These are phyloP conservation scores for Syzygium grande DNA, from an alignment of 345 rosid species.

Conservation along the genomic window DNA sequence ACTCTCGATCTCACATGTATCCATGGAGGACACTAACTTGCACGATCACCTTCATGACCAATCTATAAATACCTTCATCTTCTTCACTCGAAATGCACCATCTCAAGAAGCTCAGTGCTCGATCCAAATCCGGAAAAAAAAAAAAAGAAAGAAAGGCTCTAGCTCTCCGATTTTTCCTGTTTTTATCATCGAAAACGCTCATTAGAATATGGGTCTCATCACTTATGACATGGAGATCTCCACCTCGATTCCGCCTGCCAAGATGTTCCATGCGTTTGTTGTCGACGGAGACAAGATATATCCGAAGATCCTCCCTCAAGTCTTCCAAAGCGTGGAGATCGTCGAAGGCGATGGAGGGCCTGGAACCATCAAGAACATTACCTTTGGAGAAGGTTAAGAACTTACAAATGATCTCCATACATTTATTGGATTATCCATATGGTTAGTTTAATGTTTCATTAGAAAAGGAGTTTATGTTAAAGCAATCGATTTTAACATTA, in stretches of 20 bases:
- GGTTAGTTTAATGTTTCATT: not conserved
- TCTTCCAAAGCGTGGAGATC: slow-evolving; percentile 5
- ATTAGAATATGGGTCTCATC: slow-evolving; percentile 2
- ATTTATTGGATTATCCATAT: not conserved
- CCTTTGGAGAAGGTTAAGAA: slow-evolving; percentile 13
- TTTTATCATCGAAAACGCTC: not conserved
- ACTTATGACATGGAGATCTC: not conserved
- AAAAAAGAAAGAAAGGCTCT: not conserved
- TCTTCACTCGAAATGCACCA: not conserved
- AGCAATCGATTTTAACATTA: not conserved
- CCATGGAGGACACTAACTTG: not conserved
- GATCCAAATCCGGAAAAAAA: not conserved
- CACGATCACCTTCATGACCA: not conserved
- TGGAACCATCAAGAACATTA: slow-evolving; percentile 18
- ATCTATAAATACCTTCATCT: not conserved
- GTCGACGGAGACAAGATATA: slow-evolving; percentile 9
- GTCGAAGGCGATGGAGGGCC: slow-evolving; percentile 31
- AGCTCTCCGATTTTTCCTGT: not conserved
- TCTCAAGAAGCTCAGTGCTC: not conserved
- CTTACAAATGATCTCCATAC: not conserved
- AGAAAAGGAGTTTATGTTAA: not conserved
- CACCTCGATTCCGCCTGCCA: slow-evolving; percentile 4
- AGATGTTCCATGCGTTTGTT: slow-evolving; percentile 13
- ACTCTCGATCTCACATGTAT: not conserved
- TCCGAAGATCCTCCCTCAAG: slow-evolving; percentile 18